A percentile compares a stretch with the other conserved stretches of the same genome.
phyloP scores from a whole-genome alignment of 2,329 filamentous ascomycete genomes.

The Colletotrichum horii region DNA sequence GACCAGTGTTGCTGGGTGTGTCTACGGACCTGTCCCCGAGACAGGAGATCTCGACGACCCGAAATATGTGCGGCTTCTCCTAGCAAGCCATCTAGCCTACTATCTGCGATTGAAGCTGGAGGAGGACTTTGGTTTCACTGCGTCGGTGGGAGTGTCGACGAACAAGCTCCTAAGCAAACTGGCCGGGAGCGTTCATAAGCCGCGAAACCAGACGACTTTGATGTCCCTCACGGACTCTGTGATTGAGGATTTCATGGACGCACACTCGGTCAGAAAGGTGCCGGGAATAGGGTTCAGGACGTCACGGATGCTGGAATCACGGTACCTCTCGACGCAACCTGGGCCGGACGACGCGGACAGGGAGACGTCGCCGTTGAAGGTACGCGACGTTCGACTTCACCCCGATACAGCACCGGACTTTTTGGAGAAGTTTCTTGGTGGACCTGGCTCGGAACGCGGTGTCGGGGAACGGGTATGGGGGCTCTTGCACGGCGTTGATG shows the following conservation, averaged over 20 bases:
- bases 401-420: conserved; percentile 66
- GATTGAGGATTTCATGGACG: conserved; percentile 74
- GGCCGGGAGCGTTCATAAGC: conserved; percentile 84
- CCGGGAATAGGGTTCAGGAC: conserved; percentile 86
- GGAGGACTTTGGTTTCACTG: conserved; percentile 80
- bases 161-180: conserved; percentile 89
- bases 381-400: conserved; percentile 67
- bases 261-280: conserved; percentile 77
- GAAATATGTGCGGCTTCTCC: conserved; percentile 65
- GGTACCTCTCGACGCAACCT: conserved; percentile 22
- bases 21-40: conserved; percentile 38
- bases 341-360: conserved; percentile 9
- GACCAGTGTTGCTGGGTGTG: conserved; percentile 66
- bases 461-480: conserved; percentile 77
- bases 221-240: conserved; percentile 66
- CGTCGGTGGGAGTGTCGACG: conserved; percentile 85
- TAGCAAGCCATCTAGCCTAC: conserved; percentile 82
- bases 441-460: conserved; percentile 72
- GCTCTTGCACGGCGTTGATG: conserved; percentile 81
- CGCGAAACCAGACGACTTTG: conserved; percentile 84
- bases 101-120: conserved; percentile 77
- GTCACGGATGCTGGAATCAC: conserved; percentile 49
- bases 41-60: conserved; percentile 35
- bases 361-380: conserved; percentile 55
- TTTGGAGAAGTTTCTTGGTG: conserved; percentile 73